Conservation (phyloP, 805 yeast genomes). For the Yamadazyma tumulicola region DNA sequence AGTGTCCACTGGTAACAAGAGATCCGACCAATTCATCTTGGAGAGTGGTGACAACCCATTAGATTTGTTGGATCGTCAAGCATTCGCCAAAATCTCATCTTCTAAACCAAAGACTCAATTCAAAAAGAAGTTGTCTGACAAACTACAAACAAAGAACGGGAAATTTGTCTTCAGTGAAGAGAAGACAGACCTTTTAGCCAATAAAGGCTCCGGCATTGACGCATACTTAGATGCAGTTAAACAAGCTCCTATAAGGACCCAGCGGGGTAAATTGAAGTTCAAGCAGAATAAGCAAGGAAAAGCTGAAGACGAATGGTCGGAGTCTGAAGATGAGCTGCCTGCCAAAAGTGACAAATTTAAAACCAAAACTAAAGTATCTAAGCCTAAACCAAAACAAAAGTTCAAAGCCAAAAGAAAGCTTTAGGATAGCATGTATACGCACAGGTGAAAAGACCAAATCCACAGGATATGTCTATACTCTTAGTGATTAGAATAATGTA, state of each 20-base stretch:
- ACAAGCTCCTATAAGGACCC: constrained; percentile 93
- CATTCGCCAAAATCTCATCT: constrained; percentile 85
- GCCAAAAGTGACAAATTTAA: constrained; percentile 12
- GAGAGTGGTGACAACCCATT: constrained; percentile 77
- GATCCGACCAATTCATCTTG: constrained; percentile 63
- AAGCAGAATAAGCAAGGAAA: constrained; percentile 60
- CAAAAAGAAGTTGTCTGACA: constrained; percentile 38
- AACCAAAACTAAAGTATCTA: constrained; percentile 24
- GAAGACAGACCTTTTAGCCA: constrained; percentile 41
- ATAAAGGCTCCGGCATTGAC: constrained; percentile 60
- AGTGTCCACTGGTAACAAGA: constrained; percentile 29
- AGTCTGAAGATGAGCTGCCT: constrained; percentile 40
- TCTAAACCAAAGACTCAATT: constrained; percentile 68
- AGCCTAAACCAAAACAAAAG: constrained; percentile 44
- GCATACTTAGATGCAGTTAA: constrained; percentile 93
- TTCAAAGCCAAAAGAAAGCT: constrained; percentile 61
- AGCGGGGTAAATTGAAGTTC: constrained; percentile 84
- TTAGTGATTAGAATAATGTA: no score
- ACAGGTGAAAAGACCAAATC: no score
- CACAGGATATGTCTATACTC: no score
- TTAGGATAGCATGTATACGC: constrained; percentile 18
- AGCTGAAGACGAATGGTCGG: constrained; percentile 46
- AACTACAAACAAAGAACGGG: constrained; percentile 58
- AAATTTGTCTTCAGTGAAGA: constrained; percentile 62
- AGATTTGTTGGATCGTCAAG: constrained; percentile 80